Percentiles rank a stretch among this genome's conserved stretches.
Conservation (phyloP, 2,329 filamentous ascomycete species). For the Aureobasidium melanogenum region DNA sequence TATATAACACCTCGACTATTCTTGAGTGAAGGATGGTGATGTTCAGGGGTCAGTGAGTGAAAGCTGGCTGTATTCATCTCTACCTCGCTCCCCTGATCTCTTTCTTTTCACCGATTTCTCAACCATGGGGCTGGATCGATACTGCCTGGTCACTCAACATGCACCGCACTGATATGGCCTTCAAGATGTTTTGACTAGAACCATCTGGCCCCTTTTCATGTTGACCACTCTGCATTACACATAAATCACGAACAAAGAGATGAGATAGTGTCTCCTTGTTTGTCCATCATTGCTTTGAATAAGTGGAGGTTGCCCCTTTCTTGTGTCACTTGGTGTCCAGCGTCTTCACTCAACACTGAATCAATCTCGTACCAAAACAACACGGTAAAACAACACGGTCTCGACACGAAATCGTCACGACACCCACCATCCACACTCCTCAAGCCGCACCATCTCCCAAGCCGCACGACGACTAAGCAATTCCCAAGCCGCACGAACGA, state of each 20-base stretch:
- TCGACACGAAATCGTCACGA: not conserved
- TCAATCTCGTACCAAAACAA: not conserved
- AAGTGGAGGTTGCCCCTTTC: not conserved
- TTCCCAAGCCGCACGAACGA: not conserved
- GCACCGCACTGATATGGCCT: not conserved
- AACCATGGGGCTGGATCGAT: not conserved
- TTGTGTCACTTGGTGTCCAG: not conserved
- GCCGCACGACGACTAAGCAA: not conserved
- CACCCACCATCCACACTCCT: not conserved
- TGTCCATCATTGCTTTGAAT: not conserved
- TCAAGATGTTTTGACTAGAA: not conserved
- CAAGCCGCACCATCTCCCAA: not conserved
- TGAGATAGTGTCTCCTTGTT: not conserved
- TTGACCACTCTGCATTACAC: not conserved
- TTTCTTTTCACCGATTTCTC: not conserved
- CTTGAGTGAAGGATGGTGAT: not conserved
- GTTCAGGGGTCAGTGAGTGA: not conserved
- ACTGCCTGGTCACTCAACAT: not conserved
- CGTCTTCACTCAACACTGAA: not conserved
- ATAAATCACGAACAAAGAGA: not conserved
- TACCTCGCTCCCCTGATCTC: not conserved
- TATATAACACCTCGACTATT: not conserved
- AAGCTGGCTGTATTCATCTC: not conserved
- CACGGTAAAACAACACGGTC: not conserved
- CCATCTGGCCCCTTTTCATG: not conserved